Conservation (phyloP, 129 eudicot genomes). For the Chrysanthemum makinoi region DNA sequence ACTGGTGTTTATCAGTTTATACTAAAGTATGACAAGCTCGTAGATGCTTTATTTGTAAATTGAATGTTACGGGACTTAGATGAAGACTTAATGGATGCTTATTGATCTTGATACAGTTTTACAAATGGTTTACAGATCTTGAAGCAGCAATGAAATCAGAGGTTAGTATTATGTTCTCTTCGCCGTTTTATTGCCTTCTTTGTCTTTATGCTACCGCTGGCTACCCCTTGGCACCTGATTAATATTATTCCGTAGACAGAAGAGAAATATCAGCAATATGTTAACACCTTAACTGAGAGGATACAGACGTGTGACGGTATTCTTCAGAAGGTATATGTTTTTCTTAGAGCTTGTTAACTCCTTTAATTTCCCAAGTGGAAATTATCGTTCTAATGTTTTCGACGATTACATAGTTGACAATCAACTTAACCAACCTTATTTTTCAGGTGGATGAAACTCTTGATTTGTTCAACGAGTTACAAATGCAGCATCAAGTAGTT, state of each 20-base stretch:
- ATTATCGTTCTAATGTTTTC: not conserved
- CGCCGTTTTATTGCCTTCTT: conserved; percentile 13
- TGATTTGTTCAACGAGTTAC: conserved; percentile 86
- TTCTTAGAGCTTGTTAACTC: not conserved
- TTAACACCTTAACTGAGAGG: conserved; percentile 76
- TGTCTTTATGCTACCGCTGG: conserved; percentile 15
- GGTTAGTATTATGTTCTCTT: conserved; percentile 49
- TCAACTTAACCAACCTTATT: conserved; percentile 8
- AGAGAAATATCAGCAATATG: conserved; percentile 95
- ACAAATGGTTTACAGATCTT: conserved; percentile 93
- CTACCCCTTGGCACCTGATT: conserved; percentile 20
- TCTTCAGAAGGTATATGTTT: conserved; percentile 60
- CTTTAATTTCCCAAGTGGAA: conserved; percentile 8
- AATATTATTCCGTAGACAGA: conserved; percentile 66
- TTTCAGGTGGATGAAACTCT: conserved; percentile 98
- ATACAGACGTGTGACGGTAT: conserved; percentile 92
- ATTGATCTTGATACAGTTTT: conserved; percentile 69
- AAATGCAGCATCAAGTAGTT: conserved; percentile 94
- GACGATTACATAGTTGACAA: conserved; percentile 16
- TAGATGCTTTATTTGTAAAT: conserved; percentile 11
- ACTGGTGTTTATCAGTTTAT: conserved; percentile 1
- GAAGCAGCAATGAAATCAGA: conserved; percentile 99
- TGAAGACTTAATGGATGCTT: conserved; percentile 27
- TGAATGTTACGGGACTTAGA: conserved; percentile 18
- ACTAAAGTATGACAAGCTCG: conserved; percentile 12